phyloP scores from a whole-genome alignment of 305 asterid species.

The Fraxinus sp. region DNA sequence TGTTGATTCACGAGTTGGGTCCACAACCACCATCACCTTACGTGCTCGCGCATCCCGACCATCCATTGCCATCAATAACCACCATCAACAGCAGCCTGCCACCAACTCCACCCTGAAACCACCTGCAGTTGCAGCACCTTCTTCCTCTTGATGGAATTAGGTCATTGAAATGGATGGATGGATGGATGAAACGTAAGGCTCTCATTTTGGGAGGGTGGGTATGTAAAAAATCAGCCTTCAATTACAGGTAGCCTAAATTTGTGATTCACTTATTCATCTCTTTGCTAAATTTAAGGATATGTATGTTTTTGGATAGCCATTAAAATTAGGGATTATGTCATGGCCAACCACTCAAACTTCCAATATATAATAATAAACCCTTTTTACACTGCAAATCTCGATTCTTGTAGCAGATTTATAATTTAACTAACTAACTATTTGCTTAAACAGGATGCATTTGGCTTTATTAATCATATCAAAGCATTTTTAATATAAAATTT shows the following conservation, averaged over 20 bases:
- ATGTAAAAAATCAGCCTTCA: not conserved
- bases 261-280: slow-evolving; percentile 23
- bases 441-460: not conserved
- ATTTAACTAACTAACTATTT: not conserved
- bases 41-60: slow-evolving; percentile 33
- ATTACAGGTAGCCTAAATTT: not conserved
- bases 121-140: slow-evolving; percentile 10
- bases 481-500: too few relatives aligned
- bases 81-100: slow-evolving; percentile 24
- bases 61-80: slow-evolving; percentile 38
- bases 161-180: not conserved
- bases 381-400: not conserved
- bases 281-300: slow-evolving; percentile 29
- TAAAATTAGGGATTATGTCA: slow-evolving; percentile 13
- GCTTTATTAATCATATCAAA: not conserved
- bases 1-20: slow-evolving; percentile 66
- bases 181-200: slow-evolving; percentile 29
- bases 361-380: not conserved
- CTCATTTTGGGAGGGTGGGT: not conserved
- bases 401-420: not conserved
- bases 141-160: slow-evolving; percentile 2
- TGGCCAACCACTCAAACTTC: slow-evolving; percentile 19
- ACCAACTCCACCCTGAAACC: slow-evolving; percentile 19
- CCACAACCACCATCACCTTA: slow-evolving; percentile 71
- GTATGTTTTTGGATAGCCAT: slow-evolving; percentile 16